A percentile compares a stretch with the other conserved stretches of the same genome.
phyloP scores from a whole-genome alignment of 306 rosid genomes.

The Rosa rugosa region DNA sequence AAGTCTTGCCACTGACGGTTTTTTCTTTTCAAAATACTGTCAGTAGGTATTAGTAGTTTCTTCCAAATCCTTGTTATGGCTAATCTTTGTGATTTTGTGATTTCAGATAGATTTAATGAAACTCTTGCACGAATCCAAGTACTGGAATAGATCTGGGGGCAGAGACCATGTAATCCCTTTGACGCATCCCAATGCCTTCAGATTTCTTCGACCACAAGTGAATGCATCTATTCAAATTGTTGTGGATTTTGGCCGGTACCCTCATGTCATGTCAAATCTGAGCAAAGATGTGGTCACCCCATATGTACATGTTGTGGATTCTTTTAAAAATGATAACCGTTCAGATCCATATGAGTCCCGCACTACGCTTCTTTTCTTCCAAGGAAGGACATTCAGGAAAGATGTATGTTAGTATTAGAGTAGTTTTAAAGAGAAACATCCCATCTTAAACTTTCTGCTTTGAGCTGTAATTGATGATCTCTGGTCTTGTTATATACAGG shows the following conservation, averaged over 20 bases:
- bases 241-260: slow-evolving; percentile 94
- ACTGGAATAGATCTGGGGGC: slow-evolving; percentile 83
- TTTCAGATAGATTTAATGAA: slow-evolving; percentile 77
- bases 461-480: slow-evolving; percentile 21
- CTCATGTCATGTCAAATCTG: slow-evolving; percentile 74
- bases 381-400: slow-evolving; percentile 78
- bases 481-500: slow-evolving; percentile 51
- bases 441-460: slow-evolving; percentile 9
- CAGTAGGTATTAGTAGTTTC: neutral
- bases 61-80: slow-evolving; percentile 12
- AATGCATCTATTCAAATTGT: slow-evolving; percentile 84
- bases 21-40: neutral
- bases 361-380: slow-evolving; percentile 75
- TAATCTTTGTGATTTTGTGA: slow-evolving; percentile 26
- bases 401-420: slow-evolving; percentile 58
- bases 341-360: slow-evolving; percentile 84
- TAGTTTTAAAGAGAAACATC: slow-evolving; percentile 8
- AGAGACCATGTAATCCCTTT: slow-evolving; percentile 88
- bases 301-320: slow-evolving; percentile 90
- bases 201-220: slow-evolving; percentile 74
- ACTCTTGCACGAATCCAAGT: slow-evolving; percentile 56
- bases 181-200: slow-evolving; percentile 99
- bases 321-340: slow-evolving; percentile 60
- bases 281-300: slow-evolving; percentile 89
- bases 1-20: too few relatives aligned